Conservation (phyloP, 306 rosid species). For the Begonia loranthoides region DNA sequence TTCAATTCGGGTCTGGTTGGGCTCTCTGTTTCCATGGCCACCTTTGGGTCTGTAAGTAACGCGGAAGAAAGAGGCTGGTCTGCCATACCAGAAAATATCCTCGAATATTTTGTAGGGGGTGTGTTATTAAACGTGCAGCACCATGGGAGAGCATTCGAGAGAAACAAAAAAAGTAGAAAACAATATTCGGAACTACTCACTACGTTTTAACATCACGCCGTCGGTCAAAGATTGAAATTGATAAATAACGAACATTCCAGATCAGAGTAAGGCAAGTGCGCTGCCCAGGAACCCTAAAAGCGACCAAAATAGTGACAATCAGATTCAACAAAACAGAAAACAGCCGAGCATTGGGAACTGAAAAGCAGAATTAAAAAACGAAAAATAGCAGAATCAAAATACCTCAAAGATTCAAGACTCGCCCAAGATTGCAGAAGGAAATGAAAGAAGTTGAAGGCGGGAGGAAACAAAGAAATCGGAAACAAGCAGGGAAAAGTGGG, state of each 20-base stretch:
- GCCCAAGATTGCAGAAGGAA: too few relatives aligned
- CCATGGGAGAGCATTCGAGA: slow-evolving; percentile 37
- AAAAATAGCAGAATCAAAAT: too few relatives aligned
- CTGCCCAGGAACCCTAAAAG: slow-evolving; percentile 2
- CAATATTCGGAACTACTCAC: background rate
- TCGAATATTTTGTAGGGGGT: slow-evolving; percentile 11
- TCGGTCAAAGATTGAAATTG: background rate
- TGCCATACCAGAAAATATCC: slow-evolving; percentile 49
- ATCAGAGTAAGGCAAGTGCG: background rate
- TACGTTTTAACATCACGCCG: background rate
- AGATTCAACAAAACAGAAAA: background rate
- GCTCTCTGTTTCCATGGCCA: slow-evolving; percentile 27
- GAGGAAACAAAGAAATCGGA: too few relatives aligned
- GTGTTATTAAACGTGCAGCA: slow-evolving; percentile 14
- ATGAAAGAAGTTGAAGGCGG: too few relatives aligned
- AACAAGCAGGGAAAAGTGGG: too few relatives aligned
- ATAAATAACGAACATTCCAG: background rate
- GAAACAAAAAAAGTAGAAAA: background rate
- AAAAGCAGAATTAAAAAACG: too few relatives aligned
- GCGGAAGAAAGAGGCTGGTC: slow-evolving; percentile 43
- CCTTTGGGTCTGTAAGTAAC: slow-evolving; percentile 19
- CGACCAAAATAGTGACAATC: background rate
- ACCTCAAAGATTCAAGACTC: too few relatives aligned
- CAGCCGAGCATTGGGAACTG: slow-evolving; percentile 3
- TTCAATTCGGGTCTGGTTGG: slow-evolving; percentile 40